Conservation (phyloP, 306 rosid genomes). For the Mimosa bimucronata region DNA sequence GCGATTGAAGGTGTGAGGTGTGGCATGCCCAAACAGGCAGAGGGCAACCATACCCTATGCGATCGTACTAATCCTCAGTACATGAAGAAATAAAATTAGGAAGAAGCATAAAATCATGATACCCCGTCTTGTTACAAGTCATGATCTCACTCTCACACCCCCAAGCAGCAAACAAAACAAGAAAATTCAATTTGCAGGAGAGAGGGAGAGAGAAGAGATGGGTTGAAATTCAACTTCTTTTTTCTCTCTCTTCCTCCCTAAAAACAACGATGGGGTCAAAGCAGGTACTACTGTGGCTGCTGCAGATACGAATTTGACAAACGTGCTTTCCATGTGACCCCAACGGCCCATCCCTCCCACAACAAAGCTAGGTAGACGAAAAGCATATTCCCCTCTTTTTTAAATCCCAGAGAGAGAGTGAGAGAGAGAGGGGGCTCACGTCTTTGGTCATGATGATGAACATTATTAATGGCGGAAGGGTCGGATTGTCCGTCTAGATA, state of each 20-base stretch:
- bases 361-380: neutral
- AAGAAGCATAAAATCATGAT: constrained; percentile 52
- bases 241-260: neutral
- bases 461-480: constrained; percentile 45
- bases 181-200: neutral
- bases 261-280: constrained; percentile 68
- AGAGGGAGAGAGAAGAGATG: neutral
- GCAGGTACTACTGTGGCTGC: constrained; percentile 61
- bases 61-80: constrained; percentile 39
- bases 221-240: neutral
- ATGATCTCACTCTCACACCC: constrained; percentile 55
- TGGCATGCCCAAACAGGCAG: constrained; percentile 34
- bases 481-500: constrained; percentile 89
- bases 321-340: constrained; percentile 68
- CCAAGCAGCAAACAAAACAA: constrained; percentile 35
- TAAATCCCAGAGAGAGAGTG: constrained; percentile 28
- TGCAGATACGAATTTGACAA: constrained; percentile 50
- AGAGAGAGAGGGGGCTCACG: constrained; percentile 50
- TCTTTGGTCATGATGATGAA: constrained; percentile 69
- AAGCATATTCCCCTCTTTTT: constrained; percentile 20
- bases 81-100: constrained; percentile 41
- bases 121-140: constrained; percentile 62
- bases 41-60: constrained; percentile 46
- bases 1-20: constrained; percentile 42
- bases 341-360: constrained; percentile 35